Evolutionary conservation across 2,329 filamentous ascomycete genomes (phyloP).

Genomic region (Penicillium freii): DNA sequence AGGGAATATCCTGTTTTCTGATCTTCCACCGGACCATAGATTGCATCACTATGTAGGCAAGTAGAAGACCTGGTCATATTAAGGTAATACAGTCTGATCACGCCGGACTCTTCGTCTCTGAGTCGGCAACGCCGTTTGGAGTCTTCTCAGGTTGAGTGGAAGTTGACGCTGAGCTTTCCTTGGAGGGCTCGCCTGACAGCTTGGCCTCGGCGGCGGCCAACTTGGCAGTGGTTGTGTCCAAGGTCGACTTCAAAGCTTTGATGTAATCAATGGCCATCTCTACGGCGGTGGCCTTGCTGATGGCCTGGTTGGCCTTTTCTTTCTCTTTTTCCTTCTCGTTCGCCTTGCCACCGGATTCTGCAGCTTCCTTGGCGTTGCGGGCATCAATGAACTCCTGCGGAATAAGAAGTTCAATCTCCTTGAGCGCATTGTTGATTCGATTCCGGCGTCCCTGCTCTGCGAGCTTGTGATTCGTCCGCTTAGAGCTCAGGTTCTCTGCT

Average conservation of each 20-base stretch:
- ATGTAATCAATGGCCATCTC: slow-evolving; percentile 96
- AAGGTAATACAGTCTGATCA: background rate
- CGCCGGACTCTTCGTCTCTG: background rate
- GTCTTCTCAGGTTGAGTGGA: background rate
- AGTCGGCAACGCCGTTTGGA: background rate
- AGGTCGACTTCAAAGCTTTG: slow-evolving; percentile 73
- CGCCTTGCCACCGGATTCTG: slow-evolving; percentile 38
- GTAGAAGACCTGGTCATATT: background rate
- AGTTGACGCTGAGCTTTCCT: background rate
- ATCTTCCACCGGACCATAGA: background rate
- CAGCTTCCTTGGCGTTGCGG: slow-evolving; percentile 39
- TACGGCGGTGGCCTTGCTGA: slow-evolving; percentile 96
- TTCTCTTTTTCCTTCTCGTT: slow-evolving; percentile 53
- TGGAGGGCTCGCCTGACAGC: slow-evolving; percentile 6
- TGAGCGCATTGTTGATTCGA: slow-evolving; percentile 88
- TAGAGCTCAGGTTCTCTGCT: slow-evolving; percentile 90
- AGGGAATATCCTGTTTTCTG: background rate
- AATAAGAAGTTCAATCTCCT: slow-evolving; percentile 85
- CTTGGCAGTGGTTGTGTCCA: slow-evolving; percentile 62
- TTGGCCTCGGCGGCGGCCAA: slow-evolving; percentile 63
- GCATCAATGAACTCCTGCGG: slow-evolving; percentile 55
- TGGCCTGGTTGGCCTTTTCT: slow-evolving; percentile 54
- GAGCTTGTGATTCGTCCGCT: slow-evolving; percentile 96
- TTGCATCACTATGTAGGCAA: background rate
- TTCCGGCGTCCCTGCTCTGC: slow-evolving; percentile 95